Conservation (phyloP, 78 protist species). For the Dictyostelium discoideum region DNA sequence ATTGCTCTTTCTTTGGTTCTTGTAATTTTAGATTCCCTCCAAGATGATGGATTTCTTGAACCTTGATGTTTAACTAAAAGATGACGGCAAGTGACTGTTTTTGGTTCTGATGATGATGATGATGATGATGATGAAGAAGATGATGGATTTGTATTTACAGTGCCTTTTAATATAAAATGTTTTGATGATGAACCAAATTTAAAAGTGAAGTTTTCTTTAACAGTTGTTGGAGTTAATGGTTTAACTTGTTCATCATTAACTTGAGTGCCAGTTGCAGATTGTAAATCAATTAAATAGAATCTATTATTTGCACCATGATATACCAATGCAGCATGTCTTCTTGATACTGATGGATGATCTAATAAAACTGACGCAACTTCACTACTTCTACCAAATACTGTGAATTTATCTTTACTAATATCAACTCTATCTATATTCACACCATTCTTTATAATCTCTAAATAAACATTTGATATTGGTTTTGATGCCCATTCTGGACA, state of each 20-base stretch:
- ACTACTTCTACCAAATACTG: constrained; percentile 64
- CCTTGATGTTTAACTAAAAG: constrained; percentile 88
- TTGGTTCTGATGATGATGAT: not conserved
- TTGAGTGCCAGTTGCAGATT: constrained; percentile 51
- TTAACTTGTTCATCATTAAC: constrained; percentile 42
- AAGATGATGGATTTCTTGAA: constrained; percentile 82
- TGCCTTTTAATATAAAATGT: constrained; percentile 30
- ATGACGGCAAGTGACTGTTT: constrained; percentile 69
- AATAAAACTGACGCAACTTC: constrained; percentile 9
- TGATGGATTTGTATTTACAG: not conserved
- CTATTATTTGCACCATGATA: constrained; percentile 75
- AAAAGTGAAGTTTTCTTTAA: constrained; percentile 39
- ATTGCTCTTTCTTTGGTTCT: constrained; percentile 85
- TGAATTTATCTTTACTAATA: not conserved
- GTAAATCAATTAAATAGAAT: constrained; percentile 73
- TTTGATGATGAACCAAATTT: constrained; percentile 50
- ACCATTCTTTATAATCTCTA: constrained; percentile 43
- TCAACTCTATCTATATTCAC: constrained; percentile 26
- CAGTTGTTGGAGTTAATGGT: constrained; percentile 38
- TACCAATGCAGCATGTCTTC: constrained; percentile 76
- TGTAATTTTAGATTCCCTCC: constrained; percentile 81
- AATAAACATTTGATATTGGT: constrained; percentile 10
- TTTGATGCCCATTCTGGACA: constrained; percentile 40
- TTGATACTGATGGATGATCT: constrained; percentile 80
- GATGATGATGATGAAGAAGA: not conserved